Evolutionary conservation across 495 filamentous ascomycete genomes (phyloP), one percentile per base, ranked within the genome.

Genomic region (Xylaria cubensis): DNA sequence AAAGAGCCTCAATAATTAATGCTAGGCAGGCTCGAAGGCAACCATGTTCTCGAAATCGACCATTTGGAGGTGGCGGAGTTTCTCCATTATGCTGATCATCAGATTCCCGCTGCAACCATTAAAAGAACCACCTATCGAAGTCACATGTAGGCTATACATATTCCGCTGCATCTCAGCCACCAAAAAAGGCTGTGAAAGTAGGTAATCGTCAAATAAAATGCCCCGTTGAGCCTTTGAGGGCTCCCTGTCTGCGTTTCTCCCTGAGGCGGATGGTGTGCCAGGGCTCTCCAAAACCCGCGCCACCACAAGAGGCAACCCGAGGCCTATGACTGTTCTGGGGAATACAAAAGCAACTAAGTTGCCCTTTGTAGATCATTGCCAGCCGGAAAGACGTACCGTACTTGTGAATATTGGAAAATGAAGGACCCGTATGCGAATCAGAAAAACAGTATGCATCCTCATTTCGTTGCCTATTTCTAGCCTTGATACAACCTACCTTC

Each of bases 381-480:
- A 46, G 24, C 15, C 12, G 44, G 36, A 51, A 19, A 51, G 29
- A 66, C 29, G 48, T 46, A 32, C 21, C 24, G 9, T 26, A 64
- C 21, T 42, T 29, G 48, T 29, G 5, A 19, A 32, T 41, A 44
- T 19, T 1, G 4, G 21, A 53, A 50, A 44, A 66, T 66, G 44
- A 66, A 39, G 29, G 64, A 66, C 12, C 64, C 64, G 15, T 66
- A 66, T 24, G 29, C 64, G 17, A 66, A 59, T 3, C 51, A 58
- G 36, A 69, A 69, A 41, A 69, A 56, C 15, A 69, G 56, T 61
- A 61, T 1, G 56, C 8, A 41, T 41, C 39, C 39, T 41, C 8
- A 8, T 41, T 41, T 41, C 39, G 9, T 12, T 41, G 10, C 8
- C 7, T 36, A 5, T 36, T 36, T 6, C 34, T 36, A 36, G 34